A percentile compares a stretch with the other conserved stretches of the same genome.
Evolutionary conservation across 192 early-diverging fungal species (phyloP).

Genomic region (Phlyctochytrium planicorne): DNA sequence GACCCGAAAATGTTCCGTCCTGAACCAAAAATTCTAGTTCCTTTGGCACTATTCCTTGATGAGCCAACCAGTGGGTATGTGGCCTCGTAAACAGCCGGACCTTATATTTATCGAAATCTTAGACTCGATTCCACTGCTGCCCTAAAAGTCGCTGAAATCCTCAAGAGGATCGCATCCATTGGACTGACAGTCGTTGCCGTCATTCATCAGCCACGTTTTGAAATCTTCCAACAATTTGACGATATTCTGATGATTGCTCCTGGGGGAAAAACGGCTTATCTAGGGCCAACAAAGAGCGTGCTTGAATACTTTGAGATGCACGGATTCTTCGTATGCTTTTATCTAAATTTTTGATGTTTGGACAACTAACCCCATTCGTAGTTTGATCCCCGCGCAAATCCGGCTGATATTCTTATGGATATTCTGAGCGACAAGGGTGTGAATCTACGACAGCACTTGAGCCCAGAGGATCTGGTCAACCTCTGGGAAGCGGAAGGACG

Average conservation of each 20-base stretch:
- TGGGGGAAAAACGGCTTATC: slow-evolving; percentile 63
- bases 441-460: slow-evolving; percentile 10
- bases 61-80: slow-evolving; percentile 67
- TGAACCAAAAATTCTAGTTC: slow-evolving; percentile 48
- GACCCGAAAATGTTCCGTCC: neutral
- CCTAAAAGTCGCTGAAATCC: slow-evolving; percentile 61
- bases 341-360: neutral
- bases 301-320: slow-evolving; percentile 39
- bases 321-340: slow-evolving; percentile 19
- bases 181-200: slow-evolving; percentile 68
- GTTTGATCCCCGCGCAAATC: slow-evolving; percentile 39
- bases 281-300: slow-evolving; percentile 47
- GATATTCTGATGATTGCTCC: slow-evolving; percentile 70
- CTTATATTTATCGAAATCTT: slow-evolving; percentile 30
- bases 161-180: slow-evolving; percentile 61
- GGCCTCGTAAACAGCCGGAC: slow-evolving; percentile 45
- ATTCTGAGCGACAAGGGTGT: slow-evolving; percentile 38
- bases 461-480: slow-evolving; percentile 16
- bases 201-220: slow-evolving; percentile 67
- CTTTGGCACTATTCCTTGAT: slow-evolving; percentile 66
- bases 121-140: slow-evolving; percentile 68
- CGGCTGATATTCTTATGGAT: slow-evolving; percentile 52
- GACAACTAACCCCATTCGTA: neutral
- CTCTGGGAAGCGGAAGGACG: slow-evolving; percentile 7
- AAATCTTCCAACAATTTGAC: slow-evolving; percentile 69